Evolutionary conservation across 768 basidiomycete species (phyloP).

Genomic region (Russula dissimulans): DNA sequence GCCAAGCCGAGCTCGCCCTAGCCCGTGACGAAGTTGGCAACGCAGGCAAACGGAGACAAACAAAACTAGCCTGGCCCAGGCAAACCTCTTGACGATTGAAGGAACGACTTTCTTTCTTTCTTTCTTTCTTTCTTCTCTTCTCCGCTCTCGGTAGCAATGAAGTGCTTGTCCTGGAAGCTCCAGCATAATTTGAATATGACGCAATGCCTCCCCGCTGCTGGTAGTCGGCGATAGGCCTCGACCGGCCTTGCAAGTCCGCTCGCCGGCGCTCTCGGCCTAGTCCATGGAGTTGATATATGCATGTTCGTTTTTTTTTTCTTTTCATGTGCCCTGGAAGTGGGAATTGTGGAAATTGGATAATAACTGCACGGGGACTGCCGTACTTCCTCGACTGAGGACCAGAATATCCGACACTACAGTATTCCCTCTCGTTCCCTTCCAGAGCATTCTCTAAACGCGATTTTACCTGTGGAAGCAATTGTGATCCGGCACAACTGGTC

Average conservation of each 20-base stretch:
- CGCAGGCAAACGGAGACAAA: background rate
- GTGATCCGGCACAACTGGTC: too few species aligned
- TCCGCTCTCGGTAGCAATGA: background rate
- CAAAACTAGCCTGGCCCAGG: background rate
- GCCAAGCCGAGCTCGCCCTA: conserved; percentile 2
- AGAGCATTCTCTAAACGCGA: too few species aligned
- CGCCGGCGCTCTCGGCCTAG: background rate
- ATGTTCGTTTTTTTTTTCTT: background rate
- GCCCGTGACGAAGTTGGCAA: conserved; percentile 3
- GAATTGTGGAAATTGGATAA: background rate
- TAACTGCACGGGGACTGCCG: background rate
- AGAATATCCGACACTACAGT: too few species aligned
- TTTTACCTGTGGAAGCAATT: too few species aligned
- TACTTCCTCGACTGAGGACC: background rate
- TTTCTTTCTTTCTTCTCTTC: background rate
- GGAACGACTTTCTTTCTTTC: too few species aligned
- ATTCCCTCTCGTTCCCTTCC: too few species aligned
- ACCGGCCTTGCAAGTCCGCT: background rate
- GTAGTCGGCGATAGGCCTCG: background rate
- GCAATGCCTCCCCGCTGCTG: background rate
- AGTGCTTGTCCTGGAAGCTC: background rate
- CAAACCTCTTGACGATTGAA: background rate
- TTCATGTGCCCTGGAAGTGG: background rate
- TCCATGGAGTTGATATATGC: background rate
- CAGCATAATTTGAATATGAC: background rate